Base-by-base conservation (phyloP, 768 basidiomycete genomes). In the Leccinum subgranulosum region DNA sequence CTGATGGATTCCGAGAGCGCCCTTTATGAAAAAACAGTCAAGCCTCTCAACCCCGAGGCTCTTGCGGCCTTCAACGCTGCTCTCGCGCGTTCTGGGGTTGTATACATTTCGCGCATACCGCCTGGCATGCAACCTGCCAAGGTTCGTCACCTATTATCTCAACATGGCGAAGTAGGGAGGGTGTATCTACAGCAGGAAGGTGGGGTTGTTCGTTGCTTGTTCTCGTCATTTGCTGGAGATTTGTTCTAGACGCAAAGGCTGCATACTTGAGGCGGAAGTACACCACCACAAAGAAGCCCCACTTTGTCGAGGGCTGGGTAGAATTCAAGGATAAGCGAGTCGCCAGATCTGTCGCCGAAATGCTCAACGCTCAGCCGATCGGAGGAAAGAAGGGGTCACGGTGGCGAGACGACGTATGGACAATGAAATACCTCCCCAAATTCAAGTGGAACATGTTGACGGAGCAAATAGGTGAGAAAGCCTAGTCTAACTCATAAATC, bases 381-480 rank as follows among this genome's bases (percentile, higher is more conserved):
- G 97, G 96, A 28, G 94, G 93, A 2, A 95, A 93, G 77, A 94
- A 93, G 70, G 88, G 89, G 6, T 81, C 85, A 3, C 79, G 92
- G 57, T 98, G 93, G 92, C 80, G 92, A 69, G 96, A 98, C 68
- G 97, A 99, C 63, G 86, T 99, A 8, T 99, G 97, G 97, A 98
- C 97, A 56, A 96, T 98, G 94, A 96, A 96, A 70, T 99, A 99
- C 71, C 77, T 99, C 57, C 95, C 95, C 9, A 90, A 86, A 67
- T 99, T 98, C 80, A 97, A 95, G 67, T 99, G 97, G 97, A 86
- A 90, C 73, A 97, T 97, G 96, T 78, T 99, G 57, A 95, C 93
- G 6, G 97, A 98, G 74, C 96, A 98, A 81, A 88, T 99, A 64
- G 94, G 96, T 96, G 69, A 72, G 94, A 81, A 17, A 49, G n/a